Evolutionary conservation across 805 yeast species (phyloP), one percentile per base, ranked within the genome.

Genomic region (Metschnikowia picachoensis): DNA sequence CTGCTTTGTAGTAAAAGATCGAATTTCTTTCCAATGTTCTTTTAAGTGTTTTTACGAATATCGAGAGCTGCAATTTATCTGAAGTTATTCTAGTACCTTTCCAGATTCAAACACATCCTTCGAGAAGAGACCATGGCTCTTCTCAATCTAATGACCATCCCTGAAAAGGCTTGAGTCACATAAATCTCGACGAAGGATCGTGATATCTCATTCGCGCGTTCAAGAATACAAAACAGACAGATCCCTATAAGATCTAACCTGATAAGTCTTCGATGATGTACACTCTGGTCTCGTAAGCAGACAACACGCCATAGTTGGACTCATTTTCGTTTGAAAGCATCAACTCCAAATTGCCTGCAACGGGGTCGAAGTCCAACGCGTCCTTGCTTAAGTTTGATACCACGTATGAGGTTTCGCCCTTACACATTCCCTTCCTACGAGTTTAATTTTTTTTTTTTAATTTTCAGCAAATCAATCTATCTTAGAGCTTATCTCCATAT

Each of bases 281-380:
- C 11, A 72, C 58, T 61, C 78, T 69, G 12, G 72, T 76, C 57
- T 74, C 80, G 59, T 69, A 75, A 35, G 79, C 73, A 39, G 60
- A 53, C 54, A 76, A 66, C 17, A 52, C 49, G 31, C 50, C 48
- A 13, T 55, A 62, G 13, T 56, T 58, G 25, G 46, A 46, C 1
- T 56, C 52, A 12, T 56, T 58, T 31, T 59, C 62, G 47, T 73
- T 69, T n/a, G 69, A 52, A 45, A 59, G 59, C 9, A 72, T 50
- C 47, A 72, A 61, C 20, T 62, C 58, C 48, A 52, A 55, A 11
- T 60, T 39, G 13, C 67, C 71, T 14, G 44, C 47, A 28, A 65
- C 53, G 44, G 59, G 56, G 33, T 63, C 60, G 42, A 68, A 73
- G 15, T 71, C 36, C 11, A 50, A 29, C 3, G 50, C 3, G 34